A percentile compares a stretch with the other conserved stretches of the same genome.
Evolutionary conservation across 768 basidiomycete species (phyloP).

Genomic region (Lentinula lateritia): DNA sequence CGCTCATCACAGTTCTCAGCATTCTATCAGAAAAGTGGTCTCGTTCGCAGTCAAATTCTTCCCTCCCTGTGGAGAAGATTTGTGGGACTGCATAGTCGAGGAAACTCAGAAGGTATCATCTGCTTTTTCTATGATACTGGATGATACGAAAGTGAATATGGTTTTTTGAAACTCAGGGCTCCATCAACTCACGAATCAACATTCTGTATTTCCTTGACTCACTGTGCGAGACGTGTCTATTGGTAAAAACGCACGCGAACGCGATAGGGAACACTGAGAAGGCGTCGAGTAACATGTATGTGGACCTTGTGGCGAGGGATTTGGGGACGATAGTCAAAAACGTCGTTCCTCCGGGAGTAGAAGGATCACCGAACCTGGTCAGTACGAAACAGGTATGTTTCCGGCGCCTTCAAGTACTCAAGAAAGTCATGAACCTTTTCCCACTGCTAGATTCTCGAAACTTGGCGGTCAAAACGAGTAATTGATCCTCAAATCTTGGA

Average conservation of each 20-base stretch:
- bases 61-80: conserved; percentile 79
- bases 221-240: conserved; percentile 72
- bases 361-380: conserved; percentile 81
- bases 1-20: conserved; percentile 56
- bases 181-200: conserved; percentile 89
- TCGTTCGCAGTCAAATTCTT: conserved; percentile 82
- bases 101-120: conserved; percentile 76
- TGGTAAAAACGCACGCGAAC: conserved; percentile 55
- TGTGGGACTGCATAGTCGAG: conserved; percentile 92
- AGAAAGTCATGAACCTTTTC: neutral
- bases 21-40: conserved; percentile 86
- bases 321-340: conserved; percentile 70
- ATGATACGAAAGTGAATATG: neutral
- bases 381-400: conserved; percentile 76
- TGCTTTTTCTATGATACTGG: neutral
- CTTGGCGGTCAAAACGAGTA: conserved; percentile 81
- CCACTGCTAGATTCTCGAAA: conserved; percentile 72
- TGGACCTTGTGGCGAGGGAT: conserved; percentile 75
- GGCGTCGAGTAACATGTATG: conserved; percentile 51
- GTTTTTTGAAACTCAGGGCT: conserved; percentile 36
- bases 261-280: conserved; percentile 30
- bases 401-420: neutral
- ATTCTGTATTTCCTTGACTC: conserved; percentile 89
- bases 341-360: conserved; percentile 86
- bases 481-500: conserved; percentile 78